Base-by-base conservation (phyloP, 805 yeast genomes). In the Isabelozyma pseudorhagii region DNA sequence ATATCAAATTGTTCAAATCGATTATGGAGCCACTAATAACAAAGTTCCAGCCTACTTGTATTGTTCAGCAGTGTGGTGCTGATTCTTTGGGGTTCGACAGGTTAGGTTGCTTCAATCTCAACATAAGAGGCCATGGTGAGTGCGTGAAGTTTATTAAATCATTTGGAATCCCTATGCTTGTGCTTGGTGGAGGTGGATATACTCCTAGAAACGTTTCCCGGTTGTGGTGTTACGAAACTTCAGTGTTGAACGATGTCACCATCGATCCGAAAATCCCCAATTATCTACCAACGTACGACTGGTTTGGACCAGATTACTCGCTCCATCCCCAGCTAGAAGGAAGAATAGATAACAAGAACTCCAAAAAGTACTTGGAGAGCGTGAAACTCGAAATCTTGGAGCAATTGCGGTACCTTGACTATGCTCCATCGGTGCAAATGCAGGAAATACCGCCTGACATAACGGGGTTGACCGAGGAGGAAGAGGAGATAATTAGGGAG, bases 171-270 rank as follows among this genome's bases (percentile, higher is more conserved):
- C 98, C 98, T 8, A 82, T 90, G 80, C 72, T 93, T 56, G 96
- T 92, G 5, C 73, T 93, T 10, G 99, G 99, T 18, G 99, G 99
- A 46, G 99, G 99, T 52, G 99, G 99, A 15, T 93, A 93, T 68
- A 94, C 99, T 2, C 96, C 96, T 64, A 79, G 97, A 61, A 93
- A 93, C 63, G 99, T 93, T 11, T 86, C 96, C 39, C 77, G 98
- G 57, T 79, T 96, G 31, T 93, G 99, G 99, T 87, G 97, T 59
- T 91, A 87, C 66, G 99, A 93, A 68, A 93, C 98, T 1, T 84
- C 92, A 38, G 75, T 89, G 25, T 71, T 88, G 58, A 87, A 84
- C 48, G 89, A 87, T 60, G 85, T 63, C 53, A 76, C 66, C 59
- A 55, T 74, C 11, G 77, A 74, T 46, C 67, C 66, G 46, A 72